These are phyloP conservation scores for Porpolomopsis calyptriformis DNA, from an alignment of 768 basidiomycete species.

Conservation along the genomic window DNA sequence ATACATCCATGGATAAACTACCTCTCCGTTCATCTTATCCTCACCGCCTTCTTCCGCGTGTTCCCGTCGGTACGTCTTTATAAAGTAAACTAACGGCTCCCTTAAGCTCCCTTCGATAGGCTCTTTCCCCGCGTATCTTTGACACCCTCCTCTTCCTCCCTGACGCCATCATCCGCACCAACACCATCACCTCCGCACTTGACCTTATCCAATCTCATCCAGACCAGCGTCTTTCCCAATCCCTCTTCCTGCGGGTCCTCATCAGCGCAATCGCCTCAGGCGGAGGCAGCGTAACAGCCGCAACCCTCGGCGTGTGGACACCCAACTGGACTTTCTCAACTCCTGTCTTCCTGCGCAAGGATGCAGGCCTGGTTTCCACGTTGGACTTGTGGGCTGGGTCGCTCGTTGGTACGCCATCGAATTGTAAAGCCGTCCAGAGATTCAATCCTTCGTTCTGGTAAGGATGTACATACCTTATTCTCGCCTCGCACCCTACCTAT, in stretches of 20 bases:
- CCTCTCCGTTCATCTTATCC: conserved; percentile 31
- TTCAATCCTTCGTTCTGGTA: neutral
- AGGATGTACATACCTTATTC: conserved; percentile 1
- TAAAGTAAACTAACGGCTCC: neutral
- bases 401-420: conserved; percentile 22
- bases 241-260: conserved; percentile 36
- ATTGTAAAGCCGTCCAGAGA: neutral
- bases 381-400: conserved; percentile 46
- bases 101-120: conserved; percentile 11
- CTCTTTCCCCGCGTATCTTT: conserved; percentile 24
- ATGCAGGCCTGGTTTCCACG: conserved; percentile 29
- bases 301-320: conserved; percentile 34
- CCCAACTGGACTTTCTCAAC: conserved; percentile 35
- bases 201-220: conserved; percentile 23
- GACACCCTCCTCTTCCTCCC: conserved; percentile 40
- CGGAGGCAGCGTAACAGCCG: conserved; percentile 35
- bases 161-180: conserved; percentile 38
- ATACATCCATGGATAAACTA: conserved; percentile 39
- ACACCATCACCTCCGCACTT: conserved; percentile 28
- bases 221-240: conserved; percentile 26
- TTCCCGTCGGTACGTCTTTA: conserved; percentile 27
- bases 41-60: conserved; percentile 31
- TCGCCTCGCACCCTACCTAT: neutral
- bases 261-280: conserved; percentile 38
- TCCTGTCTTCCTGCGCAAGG: conserved; percentile 34